phyloP scores from a whole-genome alignment of 257 asterid genomes.

The Jacaranda copaia region DNA sequence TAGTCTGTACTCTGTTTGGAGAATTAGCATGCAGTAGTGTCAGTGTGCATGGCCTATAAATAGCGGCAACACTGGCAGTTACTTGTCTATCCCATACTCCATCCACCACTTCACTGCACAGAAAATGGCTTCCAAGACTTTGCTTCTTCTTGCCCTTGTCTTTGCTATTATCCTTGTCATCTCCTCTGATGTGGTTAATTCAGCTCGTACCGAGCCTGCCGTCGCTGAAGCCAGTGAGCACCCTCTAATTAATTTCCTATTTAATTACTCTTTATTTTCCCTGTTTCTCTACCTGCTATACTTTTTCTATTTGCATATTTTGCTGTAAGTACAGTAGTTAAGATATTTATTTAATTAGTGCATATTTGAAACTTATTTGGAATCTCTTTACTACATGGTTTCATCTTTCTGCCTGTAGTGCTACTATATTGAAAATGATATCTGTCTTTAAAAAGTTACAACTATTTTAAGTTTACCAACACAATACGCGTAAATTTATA shows the following conservation, averaged over 20 bases:
- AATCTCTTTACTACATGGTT: too few species aligned
- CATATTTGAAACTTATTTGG: too few species aligned
- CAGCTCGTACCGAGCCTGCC: conserved; percentile 33
- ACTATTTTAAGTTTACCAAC: too few species aligned
- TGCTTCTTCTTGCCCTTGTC: conserved; percentile 42
- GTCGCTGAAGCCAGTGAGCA: conserved; percentile 28
- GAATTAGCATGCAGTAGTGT: not conserved
- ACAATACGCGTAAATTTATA: too few species aligned
- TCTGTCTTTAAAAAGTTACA: too few species aligned
- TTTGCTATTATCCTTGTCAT: conserved; percentile 32
- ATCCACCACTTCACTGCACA: not conserved
- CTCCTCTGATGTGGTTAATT: conserved; percentile 38
- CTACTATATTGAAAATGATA: too few species aligned
- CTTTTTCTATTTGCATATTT: too few species aligned
- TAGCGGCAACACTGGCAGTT: not conserved
- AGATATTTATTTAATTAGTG: too few species aligned
- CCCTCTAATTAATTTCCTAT: not conserved
- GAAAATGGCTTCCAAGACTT: conserved; percentile 40
- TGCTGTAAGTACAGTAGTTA: too few species aligned
- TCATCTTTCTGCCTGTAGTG: too few species aligned
- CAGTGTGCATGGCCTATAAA: conserved; percentile 34
- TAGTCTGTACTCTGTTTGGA: not conserved
- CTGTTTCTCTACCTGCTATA: not conserved
- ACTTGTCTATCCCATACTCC: conserved; percentile 8
- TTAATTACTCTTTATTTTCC: not conserved